A percentile compares a stretch with the other conserved stretches of the same genome.
These are phyloP conservation scores for Arxiozyma bovina DNA, from an alignment of 1,139 yeast species.

Conservation along the genomic window DNA sequence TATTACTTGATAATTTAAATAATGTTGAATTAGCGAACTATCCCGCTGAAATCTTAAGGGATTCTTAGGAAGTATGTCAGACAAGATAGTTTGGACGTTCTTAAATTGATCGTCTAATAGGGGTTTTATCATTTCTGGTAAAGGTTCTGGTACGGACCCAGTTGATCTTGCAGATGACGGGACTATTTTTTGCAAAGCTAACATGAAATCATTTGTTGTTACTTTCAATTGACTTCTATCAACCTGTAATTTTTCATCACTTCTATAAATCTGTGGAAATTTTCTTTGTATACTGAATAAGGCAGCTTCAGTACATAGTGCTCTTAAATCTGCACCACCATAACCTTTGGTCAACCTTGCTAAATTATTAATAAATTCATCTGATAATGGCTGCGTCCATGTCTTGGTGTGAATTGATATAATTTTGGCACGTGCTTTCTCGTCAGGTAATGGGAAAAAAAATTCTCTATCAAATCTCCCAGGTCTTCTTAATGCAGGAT, in stretches of 20 bases:
- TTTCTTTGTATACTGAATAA: slow-evolving; percentile 81
- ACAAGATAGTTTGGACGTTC: slow-evolving; percentile 42
- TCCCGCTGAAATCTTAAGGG: slow-evolving; percentile 14
- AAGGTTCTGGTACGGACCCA: slow-evolving; percentile 62
- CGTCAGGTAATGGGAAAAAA: slow-evolving; percentile 87
- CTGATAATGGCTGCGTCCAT: slow-evolving; percentile 71
- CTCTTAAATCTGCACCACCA: slow-evolving; percentile 96
- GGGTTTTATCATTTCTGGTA: slow-evolving; percentile 66
- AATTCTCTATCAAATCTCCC: slow-evolving; percentile 97
- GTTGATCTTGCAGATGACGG: slow-evolving; percentile 90
- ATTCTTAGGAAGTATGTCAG: slow-evolving; percentile 54
- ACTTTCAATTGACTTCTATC: slow-evolving; percentile 67
- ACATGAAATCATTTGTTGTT: slow-evolving; percentile 78
- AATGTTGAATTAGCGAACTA: slow-evolving; percentile 29
- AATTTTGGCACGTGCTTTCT: slow-evolving; percentile 68
- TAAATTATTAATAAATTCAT: slow-evolving; percentile 52
- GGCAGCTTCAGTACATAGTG: slow-evolving; percentile 93
- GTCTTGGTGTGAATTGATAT: slow-evolving; percentile 76
- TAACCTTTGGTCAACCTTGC: slow-evolving; percentile 87
- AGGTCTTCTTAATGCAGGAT: slow-evolving; percentile 94
- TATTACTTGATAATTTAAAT: slow-evolving; percentile 26
- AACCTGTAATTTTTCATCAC: slow-evolving; percentile 64
- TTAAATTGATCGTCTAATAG: slow-evolving; percentile 45
- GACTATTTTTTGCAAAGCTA: slow-evolving; percentile 75
- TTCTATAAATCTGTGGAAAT: slow-evolving; percentile 85